Evolutionary conservation across 2,329 filamentous ascomycete species (phyloP), one percentile per base, ranked within the genome.

Genomic region (Monosporascus sp.): DNA sequence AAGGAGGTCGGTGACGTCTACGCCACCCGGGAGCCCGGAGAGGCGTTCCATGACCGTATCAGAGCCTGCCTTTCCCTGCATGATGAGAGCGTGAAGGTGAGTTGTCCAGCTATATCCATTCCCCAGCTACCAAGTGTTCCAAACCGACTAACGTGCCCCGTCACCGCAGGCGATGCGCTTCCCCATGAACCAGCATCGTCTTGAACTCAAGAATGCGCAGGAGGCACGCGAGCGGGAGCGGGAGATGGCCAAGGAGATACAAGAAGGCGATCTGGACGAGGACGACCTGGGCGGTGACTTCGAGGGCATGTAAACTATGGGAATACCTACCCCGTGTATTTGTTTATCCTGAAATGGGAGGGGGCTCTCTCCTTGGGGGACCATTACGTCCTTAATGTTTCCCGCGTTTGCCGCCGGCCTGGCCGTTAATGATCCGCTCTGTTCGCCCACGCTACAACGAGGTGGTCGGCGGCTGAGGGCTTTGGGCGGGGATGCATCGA

Each of bases 201-300:
- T 97, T 52, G 94, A 99, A 74, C 81, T 99, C 52, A 97, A 97
- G 82, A 97, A 96, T 65, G 94, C 94, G 0, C 93, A 97, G 72
- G 95, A 99, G 74, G 94, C 94, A n/a, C 84, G 94, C 49, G 94
- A 99, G 72, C 83, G 94, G 20, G 94, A 99, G 78, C 84, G 94
- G 18, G 94, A 99, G 74, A 85, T 99, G 79, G 94, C 92, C 58
- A 97, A 97, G 80, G 94, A 99, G 78, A 97, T 99, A 68, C 91
- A 96, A 73, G 94, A 97, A 62, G 94, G 93, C 20, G 94, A 99
- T 68, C 81, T 96, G 72, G 94, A 97, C 65, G 94, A 97, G 65
- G 94, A 97, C 67, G 94, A 97, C 75, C 87, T 95, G 48, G 91
- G 90, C 51, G 93, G 91, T 54, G 93, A 97, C 67, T 97, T 97